phyloP scores from a whole-genome alignment of 1,284 basidiomycete genomes.

The Porogramme epimiltina region DNA sequence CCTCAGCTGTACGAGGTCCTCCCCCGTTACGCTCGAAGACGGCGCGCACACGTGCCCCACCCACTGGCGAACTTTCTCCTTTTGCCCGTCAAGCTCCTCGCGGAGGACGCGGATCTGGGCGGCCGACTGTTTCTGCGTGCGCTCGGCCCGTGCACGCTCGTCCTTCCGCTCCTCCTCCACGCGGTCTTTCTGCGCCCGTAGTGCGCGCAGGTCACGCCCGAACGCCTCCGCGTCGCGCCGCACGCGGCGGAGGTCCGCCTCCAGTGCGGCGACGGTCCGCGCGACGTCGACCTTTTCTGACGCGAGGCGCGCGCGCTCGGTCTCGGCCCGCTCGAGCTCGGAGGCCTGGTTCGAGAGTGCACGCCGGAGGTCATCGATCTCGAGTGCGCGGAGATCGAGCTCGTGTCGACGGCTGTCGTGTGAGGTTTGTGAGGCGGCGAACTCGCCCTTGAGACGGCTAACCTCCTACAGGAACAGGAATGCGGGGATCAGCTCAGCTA shows the following conservation, averaged over 20 bases:
- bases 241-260: slow-evolving; percentile 71
- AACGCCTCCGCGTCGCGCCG: slow-evolving; percentile 73
- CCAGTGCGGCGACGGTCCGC: slow-evolving; percentile 60
- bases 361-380: slow-evolving; percentile 72
- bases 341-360: slow-evolving; percentile 62
- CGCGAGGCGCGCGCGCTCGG: slow-evolving; percentile 59
- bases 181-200: slow-evolving; percentile 68
- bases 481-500: slow-evolving; percentile 6
- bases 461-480: slow-evolving; percentile 42
- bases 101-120: slow-evolving; percentile 65
- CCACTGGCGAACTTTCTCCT: slow-evolving; percentile 45
- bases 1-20: slow-evolving; percentile 56
- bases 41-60: slow-evolving; percentile 56
- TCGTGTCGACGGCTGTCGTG: slow-evolving; percentile 74
- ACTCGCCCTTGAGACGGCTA: slow-evolving; percentile 62
- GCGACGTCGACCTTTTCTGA: slow-evolving; percentile 66
- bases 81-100: slow-evolving; percentile 68
- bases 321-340: slow-evolving; percentile 63
- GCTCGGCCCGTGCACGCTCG: slow-evolving; percentile 41
- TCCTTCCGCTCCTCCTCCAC: slow-evolving; percentile 58
- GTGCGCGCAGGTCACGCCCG: slow-evolving; percentile 69
- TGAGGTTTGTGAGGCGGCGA: slow-evolving; percentile 59
- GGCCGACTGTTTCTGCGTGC: slow-evolving; percentile 64
- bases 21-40: slow-evolving; percentile 22
- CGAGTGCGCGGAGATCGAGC: slow-evolving; percentile 66